Percentiles rank a stretch among this genome's conserved stretches.
phyloP scores from a whole-genome alignment of 257 asterid genomes.

The Solanum habrochaites region DNA sequence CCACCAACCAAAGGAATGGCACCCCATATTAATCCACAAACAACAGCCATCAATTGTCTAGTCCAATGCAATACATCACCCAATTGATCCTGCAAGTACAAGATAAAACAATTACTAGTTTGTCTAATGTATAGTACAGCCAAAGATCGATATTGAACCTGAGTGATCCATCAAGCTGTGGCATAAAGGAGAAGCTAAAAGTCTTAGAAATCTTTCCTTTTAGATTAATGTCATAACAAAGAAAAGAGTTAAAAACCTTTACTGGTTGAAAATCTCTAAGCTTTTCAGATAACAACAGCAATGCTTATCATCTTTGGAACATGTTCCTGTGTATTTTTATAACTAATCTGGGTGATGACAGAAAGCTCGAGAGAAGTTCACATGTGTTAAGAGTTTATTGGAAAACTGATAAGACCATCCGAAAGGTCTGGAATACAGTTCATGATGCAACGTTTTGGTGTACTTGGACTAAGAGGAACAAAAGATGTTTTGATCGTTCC shows the following conservation, averaged over 20 bases:
- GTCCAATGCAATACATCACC: constrained; percentile 95
- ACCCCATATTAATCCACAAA: constrained; percentile 88
- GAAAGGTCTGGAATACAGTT: background rate
- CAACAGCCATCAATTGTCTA: constrained; percentile 70
- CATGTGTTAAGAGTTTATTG: background rate
- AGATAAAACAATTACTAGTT: constrained; percentile 2
- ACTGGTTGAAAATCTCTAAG: background rate
- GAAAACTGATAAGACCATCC: background rate
- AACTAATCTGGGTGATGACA: background rate
- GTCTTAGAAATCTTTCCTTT: background rate
- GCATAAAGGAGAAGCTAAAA: background rate
- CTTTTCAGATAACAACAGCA: background rate
- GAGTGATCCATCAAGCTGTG: background rate
- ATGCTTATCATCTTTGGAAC: background rate
- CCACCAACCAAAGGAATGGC: constrained; percentile 92
- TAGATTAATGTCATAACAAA: background rate
- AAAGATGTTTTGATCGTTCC: background rate
- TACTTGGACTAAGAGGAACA: background rate
- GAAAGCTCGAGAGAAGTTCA: background rate
- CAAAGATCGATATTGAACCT: background rate
- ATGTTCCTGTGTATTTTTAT: background rate
- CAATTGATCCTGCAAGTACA: constrained; percentile 64
- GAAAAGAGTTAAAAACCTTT: background rate
- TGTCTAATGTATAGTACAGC: background rate
- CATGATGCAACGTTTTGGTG: background rate